Base-by-base conservation (phyloP, 805 yeast genomes). In the Candida incommunis region DNA sequence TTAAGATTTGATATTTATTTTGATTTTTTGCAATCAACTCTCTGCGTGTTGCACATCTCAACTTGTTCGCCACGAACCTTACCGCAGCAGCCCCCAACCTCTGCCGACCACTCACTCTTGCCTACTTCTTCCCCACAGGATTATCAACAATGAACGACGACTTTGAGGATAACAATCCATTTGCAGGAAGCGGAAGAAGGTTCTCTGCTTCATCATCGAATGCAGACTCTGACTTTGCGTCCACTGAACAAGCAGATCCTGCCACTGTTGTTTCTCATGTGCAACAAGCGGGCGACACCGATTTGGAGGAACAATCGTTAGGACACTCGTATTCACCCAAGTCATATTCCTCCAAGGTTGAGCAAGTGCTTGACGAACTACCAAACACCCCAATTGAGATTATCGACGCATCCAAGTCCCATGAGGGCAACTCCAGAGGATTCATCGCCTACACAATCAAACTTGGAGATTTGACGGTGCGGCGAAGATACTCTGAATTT, bases 401-500 rank as follows among this genome's bases (percentile, higher is more conserved):
- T 29, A 65, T 72, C 0, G 95, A 85, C 51, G 96, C 96, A 0
- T 85, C 86, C 3, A 87, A 84, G 58, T 81, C 84, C 44, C 80
- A 75, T 48, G 96, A 90, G 54, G 86, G 88, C 9, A 75, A 75
- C 54, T 71, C 78, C 29, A 72, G 83, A 50, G 77, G 87, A 2
- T 90, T 80, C 53, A 78, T 90, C 22, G 85, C 87, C 0, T 90
- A 92, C 59, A 80, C 94, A 2, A 83, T 90, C 48, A 71, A 73
- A 49, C 66, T 75, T 41, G 66, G 78, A n/a, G 80, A 75, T 37
- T 58, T 75, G 25, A 67, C 71, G 15, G 88, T 86, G 3, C 76
- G 88, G 42, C 69, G 98, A 54, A 70, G 97, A 41, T 92, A 92
- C 60, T 82, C 95, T 26, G 98, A 92, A 59, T 92, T 92, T 59